A percentile compares a stretch with the other conserved stretches of the same genome.
phyloP scores from a whole-genome alignment of 345 rosid genomes.

The Eucalyptus regnans region DNA sequence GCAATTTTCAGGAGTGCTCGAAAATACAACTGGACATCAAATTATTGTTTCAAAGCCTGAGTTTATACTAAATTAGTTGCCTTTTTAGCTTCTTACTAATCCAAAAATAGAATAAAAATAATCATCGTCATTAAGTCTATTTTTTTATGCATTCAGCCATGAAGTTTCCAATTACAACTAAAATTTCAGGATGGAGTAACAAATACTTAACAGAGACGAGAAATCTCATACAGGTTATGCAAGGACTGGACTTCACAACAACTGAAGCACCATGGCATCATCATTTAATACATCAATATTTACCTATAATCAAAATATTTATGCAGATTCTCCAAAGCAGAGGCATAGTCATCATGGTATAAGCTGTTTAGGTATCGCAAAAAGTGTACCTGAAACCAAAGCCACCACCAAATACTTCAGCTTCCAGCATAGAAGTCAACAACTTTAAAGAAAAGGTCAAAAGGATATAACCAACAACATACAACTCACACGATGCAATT shows the following conservation, averaged over 20 bases:
- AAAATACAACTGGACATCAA: neutral
- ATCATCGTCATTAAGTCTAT: neutral
- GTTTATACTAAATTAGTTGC: neutral
- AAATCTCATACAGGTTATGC: neutral
- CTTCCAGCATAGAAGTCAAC: neutral
- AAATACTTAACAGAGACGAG: neutral
- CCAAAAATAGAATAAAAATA: neutral
- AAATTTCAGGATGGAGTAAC: neutral
- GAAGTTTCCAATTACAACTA: neutral
- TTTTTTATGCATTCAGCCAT: neutral
- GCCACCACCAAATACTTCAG: neutral
- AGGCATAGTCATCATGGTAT: constrained; percentile 78
- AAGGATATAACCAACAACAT: neutral
- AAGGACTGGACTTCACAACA: neutral
- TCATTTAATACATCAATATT: neutral
- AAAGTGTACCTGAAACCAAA: constrained; percentile 72
- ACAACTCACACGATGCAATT: constrained; percentile 76
- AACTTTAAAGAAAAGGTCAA: neutral
- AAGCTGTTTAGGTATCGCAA: constrained; percentile 81
- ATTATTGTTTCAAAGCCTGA: neutral
- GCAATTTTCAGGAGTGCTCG: neutral
- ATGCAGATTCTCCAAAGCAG: constrained; percentile 87
- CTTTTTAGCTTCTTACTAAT: neutral
- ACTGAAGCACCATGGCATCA: neutral
- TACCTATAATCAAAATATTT: constrained; percentile 95